Evolutionary conservation across 495 filamentous ascomycete species (phyloP), one percentile per base, ranked within the genome.

Genomic region (Hyaloscypha variabilis): DNA sequence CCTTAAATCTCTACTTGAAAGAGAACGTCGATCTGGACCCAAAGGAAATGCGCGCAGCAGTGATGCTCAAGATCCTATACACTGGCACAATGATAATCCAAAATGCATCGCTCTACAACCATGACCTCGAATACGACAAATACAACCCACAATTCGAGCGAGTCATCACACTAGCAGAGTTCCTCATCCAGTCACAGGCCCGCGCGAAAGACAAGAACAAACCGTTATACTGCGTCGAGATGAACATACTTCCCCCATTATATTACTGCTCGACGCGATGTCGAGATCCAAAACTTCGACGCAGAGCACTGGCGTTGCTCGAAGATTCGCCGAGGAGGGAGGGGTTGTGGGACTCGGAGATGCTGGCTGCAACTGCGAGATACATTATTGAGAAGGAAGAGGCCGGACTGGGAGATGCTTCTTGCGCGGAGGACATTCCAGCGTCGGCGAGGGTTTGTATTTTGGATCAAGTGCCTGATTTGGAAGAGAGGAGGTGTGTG

Each of bases 331-430:
- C 39, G 39, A 46, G 39, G 39, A 46, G 39, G 39, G 39, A 46
- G 39, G 39, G 39, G 3, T 17, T 46, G 39, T 46, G 24, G 54
- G 54, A 30, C 13, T 31, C 54, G n/a, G 30, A 5, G 54, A 30
- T 57, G 19, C 54, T 57, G 8, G 54, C 54, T 30, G 24, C 54
- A 28, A 57, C 34, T 57, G 28, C 30, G 3, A 57, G 54, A n/a
- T 57, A 31, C 17, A n/a, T 57, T 13, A 57, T 57, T 1, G 54
- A 17, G n/a, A 11, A 57, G 26, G 54, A 57, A 28, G 54, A 57
- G 14, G 30, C 26, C 14, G 54, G 30, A 8, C 24, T 57, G 26
- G 54, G 30, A 17, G 54, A 57, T 11, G 54, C 34, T 28, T 30
- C 26, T 10, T 57, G 25, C 24, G 54, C 54, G 6, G 25, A 30